A percentile compares a stretch with the other conserved stretches of the same genome.
These are phyloP conservation scores for Leptosphaerulina australis DNA, from an alignment of 2,329 filamentous ascomycete species.

Conservation along the genomic window DNA sequence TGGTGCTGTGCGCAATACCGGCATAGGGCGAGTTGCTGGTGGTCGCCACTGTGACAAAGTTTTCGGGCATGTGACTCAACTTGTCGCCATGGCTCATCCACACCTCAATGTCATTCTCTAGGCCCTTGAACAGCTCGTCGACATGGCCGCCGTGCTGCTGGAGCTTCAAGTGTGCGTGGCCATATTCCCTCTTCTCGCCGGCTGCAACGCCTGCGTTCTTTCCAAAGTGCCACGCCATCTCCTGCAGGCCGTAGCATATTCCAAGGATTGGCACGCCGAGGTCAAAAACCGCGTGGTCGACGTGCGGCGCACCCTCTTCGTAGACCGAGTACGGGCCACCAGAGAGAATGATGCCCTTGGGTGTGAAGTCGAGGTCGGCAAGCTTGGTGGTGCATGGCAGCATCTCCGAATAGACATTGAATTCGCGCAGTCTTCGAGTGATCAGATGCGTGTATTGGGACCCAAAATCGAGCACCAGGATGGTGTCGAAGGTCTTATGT, in stretches of 20 bases:
- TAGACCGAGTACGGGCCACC: slow-evolving; percentile 82
- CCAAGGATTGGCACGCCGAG: slow-evolving; percentile 67
- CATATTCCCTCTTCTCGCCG: slow-evolving; percentile 73
- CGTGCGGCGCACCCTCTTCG: slow-evolving; percentile 75
- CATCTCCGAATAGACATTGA: slow-evolving; percentile 87
- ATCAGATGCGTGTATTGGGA: slow-evolving; percentile 78
- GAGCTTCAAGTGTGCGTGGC: slow-evolving; percentile 70
- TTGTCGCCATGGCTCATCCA: slow-evolving; percentile 95
- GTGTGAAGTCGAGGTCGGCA: slow-evolving; percentile 75
- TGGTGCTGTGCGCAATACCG: slow-evolving; percentile 73
- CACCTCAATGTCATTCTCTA: slow-evolving; percentile 72
- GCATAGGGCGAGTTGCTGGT: slow-evolving; percentile 80
- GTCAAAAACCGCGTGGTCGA: slow-evolving; percentile 81
- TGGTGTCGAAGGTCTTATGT: slow-evolving; percentile 66
- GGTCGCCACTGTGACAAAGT: slow-evolving; percentile 74
- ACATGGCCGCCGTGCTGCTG: slow-evolving; percentile 65
- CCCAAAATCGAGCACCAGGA: slow-evolving; percentile 74
- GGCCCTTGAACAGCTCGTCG: slow-evolving; percentile 77
- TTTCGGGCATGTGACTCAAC: slow-evolving; percentile 72
- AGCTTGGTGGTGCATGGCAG: slow-evolving; percentile 85
- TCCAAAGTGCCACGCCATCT: slow-evolving; percentile 73
- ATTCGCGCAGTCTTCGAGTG: slow-evolving; percentile 73
- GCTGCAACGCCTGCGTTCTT: slow-evolving; percentile 66
- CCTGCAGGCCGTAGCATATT: slow-evolving; percentile 71
- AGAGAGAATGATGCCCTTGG: slow-evolving; percentile 81